Conservation (phyloP, 257 asterid genomes). For the Thymus mandschuricus region DNA sequence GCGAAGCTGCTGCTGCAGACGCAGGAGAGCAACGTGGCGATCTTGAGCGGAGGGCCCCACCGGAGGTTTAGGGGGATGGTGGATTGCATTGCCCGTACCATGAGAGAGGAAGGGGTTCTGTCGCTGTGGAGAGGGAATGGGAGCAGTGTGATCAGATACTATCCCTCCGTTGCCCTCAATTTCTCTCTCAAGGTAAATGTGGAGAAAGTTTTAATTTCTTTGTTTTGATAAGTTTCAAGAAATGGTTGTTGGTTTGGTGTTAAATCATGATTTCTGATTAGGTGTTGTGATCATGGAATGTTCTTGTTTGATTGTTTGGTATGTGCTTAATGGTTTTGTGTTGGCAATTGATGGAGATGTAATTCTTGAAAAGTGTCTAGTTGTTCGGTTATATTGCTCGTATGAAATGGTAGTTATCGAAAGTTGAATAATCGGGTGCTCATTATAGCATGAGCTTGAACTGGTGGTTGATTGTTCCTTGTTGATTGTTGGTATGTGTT, state of each 20-base stretch:
- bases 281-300: not conserved
- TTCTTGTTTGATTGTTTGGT: not conserved
- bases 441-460: no score
- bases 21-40: conserved; percentile 93
- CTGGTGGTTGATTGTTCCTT: not conserved
- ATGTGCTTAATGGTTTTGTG: not conserved
- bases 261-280: not conserved
- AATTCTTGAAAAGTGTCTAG: not conserved
- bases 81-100: conserved; percentile 80
- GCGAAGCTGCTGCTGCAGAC: conserved; percentile 94
- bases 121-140: conserved; percentile 99
- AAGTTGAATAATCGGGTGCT: no score
- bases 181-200: conserved; percentile 88
- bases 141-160: conserved; percentile 91
- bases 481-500: not conserved
- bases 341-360: not conserved
- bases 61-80: conserved; percentile 89
- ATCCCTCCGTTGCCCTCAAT: conserved; percentile 96
- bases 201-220: not conserved
- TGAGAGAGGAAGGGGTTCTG: conserved; percentile 81
- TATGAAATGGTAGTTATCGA: not conserved
- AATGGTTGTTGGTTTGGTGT: not conserved
- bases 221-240: conserved; percentile 20
- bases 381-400: not conserved
- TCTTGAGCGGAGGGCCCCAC: conserved; percentile 70